Percentiles rank a stretch among this genome's conserved stretches.
phyloP scores from a whole-genome alignment of 768 basidiomycete genomes.

The Rhodotorula graminis region DNA sequence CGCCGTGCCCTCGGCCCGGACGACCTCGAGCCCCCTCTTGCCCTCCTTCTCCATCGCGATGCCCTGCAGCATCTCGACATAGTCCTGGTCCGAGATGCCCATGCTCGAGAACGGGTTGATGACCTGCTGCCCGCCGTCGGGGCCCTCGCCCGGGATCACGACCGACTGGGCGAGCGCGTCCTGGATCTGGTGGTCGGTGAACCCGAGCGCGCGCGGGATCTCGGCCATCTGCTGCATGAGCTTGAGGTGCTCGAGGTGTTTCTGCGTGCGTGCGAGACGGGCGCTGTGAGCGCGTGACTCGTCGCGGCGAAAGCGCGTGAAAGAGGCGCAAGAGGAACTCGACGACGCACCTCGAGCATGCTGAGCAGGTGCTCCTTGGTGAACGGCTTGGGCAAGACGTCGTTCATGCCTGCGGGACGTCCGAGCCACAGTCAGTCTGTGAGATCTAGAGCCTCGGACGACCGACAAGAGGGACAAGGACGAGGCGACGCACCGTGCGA shows the following conservation, averaged over 20 bases:
- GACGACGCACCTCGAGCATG: slow-evolving; percentile 71
- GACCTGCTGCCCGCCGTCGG: slow-evolving; percentile 15
- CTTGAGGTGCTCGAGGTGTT: slow-evolving; percentile 75
- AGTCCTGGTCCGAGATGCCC: slow-evolving; percentile 85
- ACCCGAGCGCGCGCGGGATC: slow-evolving; percentile 62
- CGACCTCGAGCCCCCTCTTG: slow-evolving; percentile 42
- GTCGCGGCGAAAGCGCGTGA: not conserved
- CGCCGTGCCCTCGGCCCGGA: slow-evolving; percentile 47
- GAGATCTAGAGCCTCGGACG: too few species aligned
- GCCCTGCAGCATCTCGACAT: slow-evolving; percentile 68
- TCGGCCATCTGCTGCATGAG: slow-evolving; percentile 71
- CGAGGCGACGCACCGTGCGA: slow-evolving; percentile 56
- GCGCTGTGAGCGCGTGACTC: not conserved
- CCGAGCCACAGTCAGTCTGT: too few species aligned
- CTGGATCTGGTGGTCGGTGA: slow-evolving; percentile 52
- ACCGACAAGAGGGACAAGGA: not conserved
- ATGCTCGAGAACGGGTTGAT: slow-evolving; percentile 79
- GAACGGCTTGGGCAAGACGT: slow-evolving; percentile 93
- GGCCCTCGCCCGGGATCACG: not conserved
- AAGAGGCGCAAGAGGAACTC: not conserved
- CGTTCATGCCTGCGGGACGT: slow-evolving; percentile 71
- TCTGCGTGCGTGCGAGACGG: slow-evolving; percentile 51
- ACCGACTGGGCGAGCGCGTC: slow-evolving; percentile 43
- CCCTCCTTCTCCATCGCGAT: slow-evolving; percentile 54
- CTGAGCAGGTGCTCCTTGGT: slow-evolving; percentile 84